phyloP scores from a whole-genome alignment of 108 stramenopile genomes.

The Schizochytrium sp. region DNA sequence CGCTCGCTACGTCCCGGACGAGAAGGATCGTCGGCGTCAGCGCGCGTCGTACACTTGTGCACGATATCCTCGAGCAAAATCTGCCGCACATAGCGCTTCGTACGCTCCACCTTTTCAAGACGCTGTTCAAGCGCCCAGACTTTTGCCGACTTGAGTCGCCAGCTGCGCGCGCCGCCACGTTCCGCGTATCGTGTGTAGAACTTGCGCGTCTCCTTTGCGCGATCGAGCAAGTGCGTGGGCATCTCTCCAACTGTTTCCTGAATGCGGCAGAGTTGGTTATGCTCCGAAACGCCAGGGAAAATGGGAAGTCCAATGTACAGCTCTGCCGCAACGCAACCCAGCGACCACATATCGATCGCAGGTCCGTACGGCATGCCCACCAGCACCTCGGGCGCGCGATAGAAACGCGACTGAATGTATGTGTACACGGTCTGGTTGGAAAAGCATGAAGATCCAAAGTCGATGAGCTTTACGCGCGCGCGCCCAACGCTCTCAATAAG shows the following conservation, averaged over 20 bases:
- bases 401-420: constrained; percentile 96
- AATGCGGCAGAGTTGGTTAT: constrained; percentile 86
- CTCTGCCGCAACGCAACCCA: constrained; percentile 93
- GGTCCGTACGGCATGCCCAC: constrained; percentile 87
- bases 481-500: constrained; percentile 43
- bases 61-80: background rate
- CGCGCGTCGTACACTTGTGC: background rate
- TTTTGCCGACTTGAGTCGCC: background rate
- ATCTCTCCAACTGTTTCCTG: constrained; percentile 76
- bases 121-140: background rate
- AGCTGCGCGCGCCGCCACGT: background rate
- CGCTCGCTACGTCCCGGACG: background rate
- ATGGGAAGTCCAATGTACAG: constrained; percentile 89
- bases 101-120: background rate
- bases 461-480: constrained; percentile 75
- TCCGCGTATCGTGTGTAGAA: constrained; percentile 22
- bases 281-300: constrained; percentile 87
- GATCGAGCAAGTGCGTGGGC: constrained; percentile 69
- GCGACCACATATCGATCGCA: constrained; percentile 94
- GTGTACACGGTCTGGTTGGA: constrained; percentile 60
- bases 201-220: constrained; percentile 34
- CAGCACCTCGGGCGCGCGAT: constrained; percentile 92
- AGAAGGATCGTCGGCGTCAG: background rate
- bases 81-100: background rate
- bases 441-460: constrained; percentile 94